Evolutionary conservation across 2,329 filamentous ascomycete genomes (phyloP).

Genomic region (Neofusicoccum umdonicola): DNA sequence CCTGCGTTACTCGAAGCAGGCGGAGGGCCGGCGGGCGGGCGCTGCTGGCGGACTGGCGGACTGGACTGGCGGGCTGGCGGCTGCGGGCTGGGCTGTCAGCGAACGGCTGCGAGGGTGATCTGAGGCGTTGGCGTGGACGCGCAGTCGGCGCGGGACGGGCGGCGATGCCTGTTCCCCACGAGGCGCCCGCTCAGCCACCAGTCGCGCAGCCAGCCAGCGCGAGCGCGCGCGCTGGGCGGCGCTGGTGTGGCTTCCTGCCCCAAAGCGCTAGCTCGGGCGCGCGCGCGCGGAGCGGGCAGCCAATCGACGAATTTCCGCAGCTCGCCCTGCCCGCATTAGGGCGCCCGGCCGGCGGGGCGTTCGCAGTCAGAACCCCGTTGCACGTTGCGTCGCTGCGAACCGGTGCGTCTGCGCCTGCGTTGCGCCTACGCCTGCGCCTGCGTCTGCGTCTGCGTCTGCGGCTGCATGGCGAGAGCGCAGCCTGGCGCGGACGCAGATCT

Average conservation of each 20-base stretch:
- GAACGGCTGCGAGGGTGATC: neutral
- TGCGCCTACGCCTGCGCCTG: neutral
- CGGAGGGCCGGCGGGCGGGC: neutral
- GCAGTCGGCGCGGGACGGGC: neutral
- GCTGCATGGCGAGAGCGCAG: too few relatives aligned
- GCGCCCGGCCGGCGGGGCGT: neutral
- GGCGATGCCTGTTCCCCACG: conserved; percentile 7
- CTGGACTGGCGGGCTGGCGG: too few relatives aligned
- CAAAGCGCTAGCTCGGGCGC: neutral
- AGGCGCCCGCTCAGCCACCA: neutral
- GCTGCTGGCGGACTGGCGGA: too few relatives aligned
- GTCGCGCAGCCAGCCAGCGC: too few relatives aligned
- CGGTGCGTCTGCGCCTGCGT: neutral
- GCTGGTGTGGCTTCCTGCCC: neutral
- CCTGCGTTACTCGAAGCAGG: neutral
- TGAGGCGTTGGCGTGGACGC: neutral
- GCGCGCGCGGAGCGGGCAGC: neutral
- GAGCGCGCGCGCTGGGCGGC: neutral
- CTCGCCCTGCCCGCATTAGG: neutral
- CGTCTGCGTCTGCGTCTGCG: neutral
- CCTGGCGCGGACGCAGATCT: too few relatives aligned
- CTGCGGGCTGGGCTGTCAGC: too few relatives aligned
- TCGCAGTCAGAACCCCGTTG: neutral
- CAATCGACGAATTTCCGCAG: neutral
- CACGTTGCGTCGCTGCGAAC: neutral